These are phyloP conservation scores for Umbelopsis ramanniana DNA, from an alignment of 192 early-diverging fungal genomes.

Conservation along the genomic window DNA sequence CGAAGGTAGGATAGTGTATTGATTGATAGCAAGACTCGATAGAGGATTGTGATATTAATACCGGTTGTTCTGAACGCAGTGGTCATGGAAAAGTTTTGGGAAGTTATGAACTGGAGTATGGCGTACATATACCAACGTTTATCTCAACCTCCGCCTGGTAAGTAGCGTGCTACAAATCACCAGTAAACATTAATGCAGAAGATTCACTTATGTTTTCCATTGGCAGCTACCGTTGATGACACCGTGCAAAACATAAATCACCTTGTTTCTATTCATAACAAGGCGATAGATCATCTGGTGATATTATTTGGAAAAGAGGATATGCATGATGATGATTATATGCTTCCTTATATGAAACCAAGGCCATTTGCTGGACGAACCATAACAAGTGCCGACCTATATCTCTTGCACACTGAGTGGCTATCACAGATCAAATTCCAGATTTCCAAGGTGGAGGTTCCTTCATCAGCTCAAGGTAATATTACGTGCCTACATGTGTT, in stretches of 20 bases:
- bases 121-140: constrained; percentile 6
- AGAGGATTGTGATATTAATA: neutral
- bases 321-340: neutral
- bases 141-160: neutral
- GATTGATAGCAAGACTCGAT: neutral
- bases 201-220: neutral
- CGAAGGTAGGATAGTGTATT: neutral
- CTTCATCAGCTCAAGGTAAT: constrained; percentile 1
- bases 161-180: neutral
- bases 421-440: constrained; percentile 14
- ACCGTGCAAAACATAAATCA: neutral
- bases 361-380: constrained; percentile 6
- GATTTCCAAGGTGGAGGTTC: neutral
- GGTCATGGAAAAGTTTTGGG: constrained; percentile 4
- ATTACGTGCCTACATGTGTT: neutral
- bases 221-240: neutral
- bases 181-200: neutral
- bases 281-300: neutral
- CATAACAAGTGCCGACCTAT: constrained; percentile 13
- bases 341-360: neutral
- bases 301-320: neutral
- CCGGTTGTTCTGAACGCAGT: neutral
- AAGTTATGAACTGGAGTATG: constrained; percentile 15
- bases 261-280: constrained; percentile 4
- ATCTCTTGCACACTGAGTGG: constrained; percentile 11